phyloP scores from a whole-genome alignment of 2,329 filamentous ascomycete species.

The Aspergillus versicolor region DNA sequence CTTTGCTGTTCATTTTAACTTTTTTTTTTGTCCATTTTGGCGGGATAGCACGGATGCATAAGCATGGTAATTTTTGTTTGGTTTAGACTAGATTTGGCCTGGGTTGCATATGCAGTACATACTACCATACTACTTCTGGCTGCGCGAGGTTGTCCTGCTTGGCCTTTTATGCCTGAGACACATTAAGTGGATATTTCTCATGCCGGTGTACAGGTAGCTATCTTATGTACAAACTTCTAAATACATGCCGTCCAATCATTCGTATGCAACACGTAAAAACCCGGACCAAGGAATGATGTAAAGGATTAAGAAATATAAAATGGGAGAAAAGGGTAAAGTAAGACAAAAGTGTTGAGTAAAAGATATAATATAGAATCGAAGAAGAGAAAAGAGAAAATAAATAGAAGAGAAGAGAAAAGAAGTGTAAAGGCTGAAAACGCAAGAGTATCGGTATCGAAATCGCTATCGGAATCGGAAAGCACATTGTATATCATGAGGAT shows the following conservation, averaged over 20 bases:
- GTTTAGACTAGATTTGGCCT: background rate
- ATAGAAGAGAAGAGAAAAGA: background rate
- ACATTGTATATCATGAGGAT: background rate
- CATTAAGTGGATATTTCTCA: background rate
- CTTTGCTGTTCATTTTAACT: background rate
- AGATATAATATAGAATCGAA: background rate
- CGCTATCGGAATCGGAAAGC: too few relatives aligned
- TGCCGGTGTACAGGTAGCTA: background rate
- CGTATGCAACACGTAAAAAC: background rate
- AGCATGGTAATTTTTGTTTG: background rate
- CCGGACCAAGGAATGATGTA: background rate
- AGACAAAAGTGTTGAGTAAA: background rate
- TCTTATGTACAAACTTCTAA: conserved; percentile 10
- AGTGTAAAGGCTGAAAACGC: too few relatives aligned
- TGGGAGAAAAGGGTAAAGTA: background rate
- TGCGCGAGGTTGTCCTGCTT: background rate
- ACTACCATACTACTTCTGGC: too few relatives aligned
- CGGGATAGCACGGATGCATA: background rate
- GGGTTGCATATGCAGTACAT: too few relatives aligned
- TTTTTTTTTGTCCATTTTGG: background rate
- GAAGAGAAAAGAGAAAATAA: background rate
- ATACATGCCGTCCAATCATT: conserved; percentile 5
- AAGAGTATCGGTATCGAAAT: too few relatives aligned
- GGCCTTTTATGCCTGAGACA: background rate
- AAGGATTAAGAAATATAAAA: background rate